phyloP scores from a whole-genome alignment of 73 alveolate genomes.

The Tetrahymena thermophila region DNA sequence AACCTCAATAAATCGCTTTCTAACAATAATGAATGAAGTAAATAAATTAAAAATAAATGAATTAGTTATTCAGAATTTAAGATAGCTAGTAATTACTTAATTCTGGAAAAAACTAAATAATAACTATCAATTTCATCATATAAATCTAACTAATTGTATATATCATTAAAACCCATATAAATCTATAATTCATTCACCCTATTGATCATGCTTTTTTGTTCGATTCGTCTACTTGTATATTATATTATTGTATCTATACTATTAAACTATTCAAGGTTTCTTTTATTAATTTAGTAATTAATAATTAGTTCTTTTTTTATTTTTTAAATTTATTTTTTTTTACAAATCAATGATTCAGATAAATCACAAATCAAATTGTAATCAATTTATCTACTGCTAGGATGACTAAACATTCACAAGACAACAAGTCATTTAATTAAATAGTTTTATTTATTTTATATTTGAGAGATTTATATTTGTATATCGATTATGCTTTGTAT shows the following conservation, averaged over 20 bases:
- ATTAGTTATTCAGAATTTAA: background rate
- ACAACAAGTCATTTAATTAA: too few relatives aligned
- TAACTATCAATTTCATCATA: background rate
- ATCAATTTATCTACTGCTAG: too few relatives aligned
- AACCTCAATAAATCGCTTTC: background rate
- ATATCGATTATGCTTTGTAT: too few relatives aligned
- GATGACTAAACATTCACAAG: too few relatives aligned
- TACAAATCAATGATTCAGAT: too few relatives aligned
- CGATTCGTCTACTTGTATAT: background rate
- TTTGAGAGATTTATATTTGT: too few relatives aligned
- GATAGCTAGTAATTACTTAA: background rate
- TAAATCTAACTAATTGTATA: background rate
- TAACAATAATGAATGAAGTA: background rate
- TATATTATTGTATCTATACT: background rate
- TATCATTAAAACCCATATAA: background rate
- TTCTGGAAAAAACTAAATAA: background rate
- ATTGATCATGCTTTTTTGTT: background rate
- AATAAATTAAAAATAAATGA: background rate
- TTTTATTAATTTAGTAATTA: too few relatives aligned
- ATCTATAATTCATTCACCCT: background rate
- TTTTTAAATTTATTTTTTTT: too few relatives aligned
- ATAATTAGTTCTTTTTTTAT: too few relatives aligned
- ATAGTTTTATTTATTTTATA: too few relatives aligned
- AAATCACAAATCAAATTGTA: too few relatives aligned
- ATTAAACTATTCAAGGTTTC: background rate